Evolutionary conservation across 2,329 filamentous ascomycete genomes (phyloP), one percentile per base, ranked within the genome.

Genomic region (Cercospora nicotianae): DNA sequence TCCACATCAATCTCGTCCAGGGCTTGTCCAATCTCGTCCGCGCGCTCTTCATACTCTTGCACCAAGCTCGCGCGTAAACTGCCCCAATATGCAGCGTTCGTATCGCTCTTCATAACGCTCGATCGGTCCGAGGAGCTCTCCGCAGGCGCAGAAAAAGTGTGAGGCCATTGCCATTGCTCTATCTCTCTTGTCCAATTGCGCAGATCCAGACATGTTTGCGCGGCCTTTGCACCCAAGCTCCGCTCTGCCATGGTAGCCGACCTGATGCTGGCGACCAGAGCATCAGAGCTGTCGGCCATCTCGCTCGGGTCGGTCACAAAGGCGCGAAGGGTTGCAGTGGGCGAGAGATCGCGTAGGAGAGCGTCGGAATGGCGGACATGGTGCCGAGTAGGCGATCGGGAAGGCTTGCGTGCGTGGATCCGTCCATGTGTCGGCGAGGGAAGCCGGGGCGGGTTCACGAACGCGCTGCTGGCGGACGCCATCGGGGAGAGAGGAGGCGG

Each of bases 141-240:
- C 62, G 77, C 72, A 5, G 81, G 82, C 60, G 74, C 75, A 67
- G 83, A 81, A 66, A 83, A 84, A 13, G 77, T 80, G 69, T 82
- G 83, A 0, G 84, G 80, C 88, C 88, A 90, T 20, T 80, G 77
- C 88, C 88, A 90, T 67, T 81, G 77, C 66, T 85, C 82, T 45
- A 95, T 83, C 81, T 95, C 92, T n/a, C 87, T 83, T 28, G 91
- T 83, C 91, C 92, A 95, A 75, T 87, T 85, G 78, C 90, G 86
- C 69, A 95, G 87, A 70, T 87, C 88, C 73, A 90, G 87, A 12
- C 90, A 90, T 16, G 90, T 89, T 69, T 89, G 79, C 51, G 91
- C 91, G 53, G 91, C 89, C 69, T 87, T 86, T 74, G 90, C 83
- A 51, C 89, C 91, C 78, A 94, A 89, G 16, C 90, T 88, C 73